These are phyloP conservation scores for Cytospora piceicola DNA, from an alignment of 2,329 filamentous ascomycete species.

Conservation along the genomic window DNA sequence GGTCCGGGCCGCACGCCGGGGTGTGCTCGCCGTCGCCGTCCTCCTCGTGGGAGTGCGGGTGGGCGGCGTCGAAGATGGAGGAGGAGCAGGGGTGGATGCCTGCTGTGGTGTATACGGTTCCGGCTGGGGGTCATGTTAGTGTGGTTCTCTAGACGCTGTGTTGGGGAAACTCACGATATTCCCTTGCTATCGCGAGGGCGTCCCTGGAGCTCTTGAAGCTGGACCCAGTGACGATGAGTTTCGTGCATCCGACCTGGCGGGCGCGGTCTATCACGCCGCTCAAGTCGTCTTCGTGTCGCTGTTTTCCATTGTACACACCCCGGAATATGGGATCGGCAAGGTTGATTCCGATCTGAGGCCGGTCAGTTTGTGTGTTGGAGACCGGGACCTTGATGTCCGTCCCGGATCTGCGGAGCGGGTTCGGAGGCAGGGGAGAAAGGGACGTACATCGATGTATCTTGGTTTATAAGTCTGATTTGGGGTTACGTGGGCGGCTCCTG, in stretches of 20 bases:
- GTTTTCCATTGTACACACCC: constrained; percentile 80
- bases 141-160: no score
- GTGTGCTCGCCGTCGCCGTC: constrained; percentile 51
- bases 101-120: constrained; percentile 84
- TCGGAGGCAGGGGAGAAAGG: not conserved
- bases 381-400: not conserved
- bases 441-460: constrained; percentile 65
- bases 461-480: constrained; percentile 45
- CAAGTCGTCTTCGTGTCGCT: constrained; percentile 74
- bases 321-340: constrained; percentile 89
- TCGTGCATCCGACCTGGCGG: constrained; percentile 76
- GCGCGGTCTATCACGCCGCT: constrained; percentile 78
- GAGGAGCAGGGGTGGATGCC: constrained; percentile 93
- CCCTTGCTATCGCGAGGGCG: constrained; percentile 72
- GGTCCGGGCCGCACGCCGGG: constrained; percentile 58
- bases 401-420: constrained; percentile 15
- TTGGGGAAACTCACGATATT: constrained; percentile 63
- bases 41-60: constrained; percentile 49
- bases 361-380: constrained; percentile 20
- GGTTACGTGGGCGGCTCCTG: constrained; percentile 14
- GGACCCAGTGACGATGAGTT: constrained; percentile 92
- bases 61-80: constrained; percentile 69
- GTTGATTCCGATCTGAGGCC: constrained; percentile 82
- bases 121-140: constrained; percentile 54
- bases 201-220: constrained; percentile 77